A percentile compares a stretch with the other conserved stretches of the same genome.
phyloP scores from a whole-genome alignment of 306 rosid species.

The Gastrolobium bilobum region DNA sequence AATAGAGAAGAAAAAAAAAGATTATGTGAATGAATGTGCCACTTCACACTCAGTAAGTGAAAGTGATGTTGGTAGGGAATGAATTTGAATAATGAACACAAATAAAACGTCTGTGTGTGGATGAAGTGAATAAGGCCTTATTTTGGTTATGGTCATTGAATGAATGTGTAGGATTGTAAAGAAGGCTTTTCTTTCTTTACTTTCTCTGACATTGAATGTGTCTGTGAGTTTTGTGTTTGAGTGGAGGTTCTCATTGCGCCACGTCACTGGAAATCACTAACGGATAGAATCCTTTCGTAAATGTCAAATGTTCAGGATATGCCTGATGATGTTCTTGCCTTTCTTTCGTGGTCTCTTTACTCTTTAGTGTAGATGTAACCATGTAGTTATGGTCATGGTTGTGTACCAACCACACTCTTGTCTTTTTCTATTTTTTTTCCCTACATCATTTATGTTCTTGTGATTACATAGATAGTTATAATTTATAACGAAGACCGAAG shows the following conservation, averaged over 20 bases:
- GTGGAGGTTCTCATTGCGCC: slow-evolving; percentile 55
- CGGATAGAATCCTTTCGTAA: slow-evolving; percentile 46
- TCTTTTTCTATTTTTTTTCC: not conserved
- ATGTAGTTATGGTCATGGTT: not conserved
- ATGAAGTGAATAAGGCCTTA: no score
- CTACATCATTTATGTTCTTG: no score
- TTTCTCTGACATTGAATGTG: not conserved
- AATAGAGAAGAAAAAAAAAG: not conserved
- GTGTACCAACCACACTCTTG: not conserved
- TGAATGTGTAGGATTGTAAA: not conserved
- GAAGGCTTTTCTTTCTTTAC: not conserved
- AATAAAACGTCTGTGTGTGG: not conserved
- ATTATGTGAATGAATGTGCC: not conserved
- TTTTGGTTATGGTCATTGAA: no score
- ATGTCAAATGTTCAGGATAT: not conserved
- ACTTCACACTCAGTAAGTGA: slow-evolving; percentile 46
- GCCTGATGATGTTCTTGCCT: not conserved
- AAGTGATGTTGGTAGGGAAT: slow-evolving; percentile 2
- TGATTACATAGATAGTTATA: no score
- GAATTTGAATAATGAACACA: slow-evolving; percentile 31
- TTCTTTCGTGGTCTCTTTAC: not conserved
- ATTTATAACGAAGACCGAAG: no score
- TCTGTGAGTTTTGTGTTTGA: not conserved
- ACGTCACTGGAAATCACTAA: slow-evolving; percentile 64
- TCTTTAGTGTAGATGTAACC: no score